Evolutionary conservation across 129 eudicot species (phyloP).

Genomic region (Lactuca sativa): DNA sequence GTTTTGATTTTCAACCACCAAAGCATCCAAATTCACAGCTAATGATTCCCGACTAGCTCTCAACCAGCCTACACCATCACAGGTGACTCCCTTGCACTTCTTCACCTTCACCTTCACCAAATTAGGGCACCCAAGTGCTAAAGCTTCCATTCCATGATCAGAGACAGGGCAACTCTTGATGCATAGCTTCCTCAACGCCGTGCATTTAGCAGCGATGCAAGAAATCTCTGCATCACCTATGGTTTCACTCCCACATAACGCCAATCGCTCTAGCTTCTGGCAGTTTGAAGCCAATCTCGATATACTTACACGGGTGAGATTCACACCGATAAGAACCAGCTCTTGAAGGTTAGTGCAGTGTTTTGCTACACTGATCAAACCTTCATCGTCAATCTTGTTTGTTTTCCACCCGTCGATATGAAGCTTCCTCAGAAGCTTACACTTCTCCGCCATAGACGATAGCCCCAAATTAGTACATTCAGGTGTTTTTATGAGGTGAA

Average conservation of each 20-base stretch:
- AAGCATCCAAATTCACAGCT: slow-evolving; percentile 59
- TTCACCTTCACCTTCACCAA: slow-evolving; percentile 79
- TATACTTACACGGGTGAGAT: slow-evolving; percentile 52
- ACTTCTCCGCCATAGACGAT: slow-evolving; percentile 44
- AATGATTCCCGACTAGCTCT: slow-evolving; percentile 50
- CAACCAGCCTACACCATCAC: slow-evolving; percentile 59
- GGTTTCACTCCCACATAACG: slow-evolving; percentile 70
- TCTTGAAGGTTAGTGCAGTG: slow-evolving; percentile 63
- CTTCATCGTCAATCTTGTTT: slow-evolving; percentile 60
- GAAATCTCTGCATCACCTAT: slow-evolving; percentile 68
- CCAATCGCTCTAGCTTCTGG: slow-evolving; percentile 56
- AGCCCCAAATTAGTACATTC: slow-evolving; percentile 66
- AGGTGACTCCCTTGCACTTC: slow-evolving; percentile 71
- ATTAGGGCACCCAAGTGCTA: slow-evolving; percentile 78
- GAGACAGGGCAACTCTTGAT: slow-evolving; percentile 76
- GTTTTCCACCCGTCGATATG: slow-evolving; percentile 85
- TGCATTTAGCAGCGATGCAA: slow-evolving; percentile 69
- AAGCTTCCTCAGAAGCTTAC: slow-evolving; percentile 61
- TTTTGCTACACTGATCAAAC: slow-evolving; percentile 53
- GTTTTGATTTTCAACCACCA: slow-evolving; percentile 46
- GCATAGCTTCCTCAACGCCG: slow-evolving; percentile 67
- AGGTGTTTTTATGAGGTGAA: slow-evolving; percentile 67
- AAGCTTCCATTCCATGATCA: slow-evolving; percentile 70
- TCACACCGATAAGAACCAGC: slow-evolving; percentile 62
- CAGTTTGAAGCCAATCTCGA: slow-evolving; percentile 53